Conservation (phyloP, 371 early-diverging fungal genomes). For the Lichtheimia ramosa region DNA sequence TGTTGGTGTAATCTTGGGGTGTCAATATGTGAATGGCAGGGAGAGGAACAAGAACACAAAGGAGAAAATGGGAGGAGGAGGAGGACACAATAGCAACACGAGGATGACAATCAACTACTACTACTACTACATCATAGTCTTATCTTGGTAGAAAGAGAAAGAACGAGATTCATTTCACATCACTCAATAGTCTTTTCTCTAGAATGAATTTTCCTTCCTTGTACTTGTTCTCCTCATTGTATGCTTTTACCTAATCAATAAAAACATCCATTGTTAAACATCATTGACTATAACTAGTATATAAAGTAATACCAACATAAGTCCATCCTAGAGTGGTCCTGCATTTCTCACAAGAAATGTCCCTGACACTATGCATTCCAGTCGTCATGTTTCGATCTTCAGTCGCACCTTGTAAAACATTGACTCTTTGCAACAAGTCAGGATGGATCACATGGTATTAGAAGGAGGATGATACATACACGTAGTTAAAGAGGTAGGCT, state of each 20-base stretch:
- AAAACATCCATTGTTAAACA: background rate
- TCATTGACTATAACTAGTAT: background rate
- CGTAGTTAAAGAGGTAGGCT: slow-evolving; percentile 65
- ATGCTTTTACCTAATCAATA: slow-evolving; percentile 52
- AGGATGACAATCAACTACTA: too few species aligned
- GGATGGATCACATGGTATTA: background rate
- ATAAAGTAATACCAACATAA: slow-evolving; percentile 38
- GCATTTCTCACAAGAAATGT: slow-evolving; percentile 64
- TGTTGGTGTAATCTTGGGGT: too few species aligned
- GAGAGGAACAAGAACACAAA: too few species aligned
- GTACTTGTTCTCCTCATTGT: slow-evolving; percentile 63
- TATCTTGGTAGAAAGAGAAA: too few species aligned
- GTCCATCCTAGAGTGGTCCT: slow-evolving; percentile 69
- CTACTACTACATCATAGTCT: too few species aligned
- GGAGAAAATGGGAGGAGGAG: too few species aligned
- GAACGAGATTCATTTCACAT: slow-evolving; percentile 9
- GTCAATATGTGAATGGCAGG: too few species aligned
- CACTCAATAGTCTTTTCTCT: slow-evolving; percentile 39
- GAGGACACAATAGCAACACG: too few species aligned
- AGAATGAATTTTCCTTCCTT: slow-evolving; percentile 77
- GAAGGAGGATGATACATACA: slow-evolving; percentile 37
- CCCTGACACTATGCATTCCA: slow-evolving; percentile 67
- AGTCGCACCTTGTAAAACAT: slow-evolving; percentile 58
- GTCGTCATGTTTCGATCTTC: slow-evolving; percentile 69
- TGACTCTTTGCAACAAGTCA: slow-evolving; percentile 45